Evolutionary conservation across 495 filamentous ascomycete species (phyloP).

Genomic region (Lepraria neglecta): DNA sequence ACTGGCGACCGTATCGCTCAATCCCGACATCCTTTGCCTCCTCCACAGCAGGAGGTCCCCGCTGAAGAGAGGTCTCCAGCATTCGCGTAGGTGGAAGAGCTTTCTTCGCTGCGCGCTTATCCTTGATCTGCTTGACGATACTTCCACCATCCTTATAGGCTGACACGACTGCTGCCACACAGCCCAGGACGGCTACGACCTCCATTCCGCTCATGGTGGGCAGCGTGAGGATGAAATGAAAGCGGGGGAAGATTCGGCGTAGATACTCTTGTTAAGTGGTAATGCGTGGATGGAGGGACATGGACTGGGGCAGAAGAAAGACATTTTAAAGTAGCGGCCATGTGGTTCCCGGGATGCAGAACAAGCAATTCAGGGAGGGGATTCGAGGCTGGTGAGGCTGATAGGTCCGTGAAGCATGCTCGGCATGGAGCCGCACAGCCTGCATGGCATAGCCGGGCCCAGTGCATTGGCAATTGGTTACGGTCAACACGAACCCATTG

Average conservation of each 20-base stretch:
- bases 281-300: too few relatives aligned
- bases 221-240: background rate
- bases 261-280: too few relatives aligned
- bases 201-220: slow-evolving; percentile 24
- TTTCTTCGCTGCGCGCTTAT: slow-evolving; percentile 23
- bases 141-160: slow-evolving; percentile 22
- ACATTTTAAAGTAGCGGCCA: background rate
- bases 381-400: slow-evolving; percentile 8
- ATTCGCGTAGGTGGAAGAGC: slow-evolving; percentile 16
- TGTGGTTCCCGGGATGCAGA: too few relatives aligned
- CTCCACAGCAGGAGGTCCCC: slow-evolving; percentile 20
- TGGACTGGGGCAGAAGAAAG: background rate
- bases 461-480: too few relatives aligned
- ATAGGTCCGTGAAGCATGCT: slow-evolving; percentile 1
- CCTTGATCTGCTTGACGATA: slow-evolving; percentile 23
- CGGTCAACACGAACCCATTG: too few relatives aligned
- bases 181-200: slow-evolving; percentile 22
- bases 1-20: slow-evolving; percentile 17
- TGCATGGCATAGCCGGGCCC: background rate
- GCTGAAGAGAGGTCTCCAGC: slow-evolving; percentile 21
- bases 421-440: background rate
- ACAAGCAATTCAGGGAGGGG: too few relatives aligned
- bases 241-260: too few relatives aligned
- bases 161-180: slow-evolving; percentile 24
- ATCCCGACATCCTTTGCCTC: slow-evolving; percentile 19